Evolutionary conservation across 2,329 filamentous ascomycete genomes (phyloP), one percentile per base, ranked within the genome.

Genomic region (Exophiala bonariae): DNA sequence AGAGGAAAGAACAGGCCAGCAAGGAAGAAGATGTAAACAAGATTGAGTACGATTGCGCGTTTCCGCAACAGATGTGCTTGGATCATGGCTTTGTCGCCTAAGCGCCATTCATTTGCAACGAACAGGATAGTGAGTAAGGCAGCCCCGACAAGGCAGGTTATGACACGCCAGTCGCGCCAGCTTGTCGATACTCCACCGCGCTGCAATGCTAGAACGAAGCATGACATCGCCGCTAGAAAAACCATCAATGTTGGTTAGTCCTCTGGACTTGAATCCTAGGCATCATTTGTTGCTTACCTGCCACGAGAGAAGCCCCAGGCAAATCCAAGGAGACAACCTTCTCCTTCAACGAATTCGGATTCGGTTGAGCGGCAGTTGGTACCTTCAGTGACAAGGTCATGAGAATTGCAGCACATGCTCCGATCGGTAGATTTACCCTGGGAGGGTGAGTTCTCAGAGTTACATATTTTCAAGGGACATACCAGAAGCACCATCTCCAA

Each of bases 161-260:
- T 70, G 4, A 78, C 71, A 3, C 58, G 57, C 16, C 61, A 55
- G 22, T 48, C 56, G 19, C 49, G 53, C 70, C 70, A 73, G 2
- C 63, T 8, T 18, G 66, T 61, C 1, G 58, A 56, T 1, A 57
- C 44, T 9, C 67, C 67, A 1, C 69, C 73, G 55, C 66, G 75
- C 46, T 77, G 70, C 2, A 78, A 57, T 1, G 69, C 72, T 0
- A 77, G 63, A 11, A 76, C 51, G 20, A 71, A 65, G 50, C 62
- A 68, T n/a, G 69, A 52, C n/a, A 69, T 45, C 4, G 63, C 62
- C 2, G 60, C 64, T 46, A 72, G 23, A 11, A 26, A 26, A 6
- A 26, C 6, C 11, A 26, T 62, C 3, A 72, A 48, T n/a, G 74
- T 52, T 4, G 17, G 19, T 17, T 16, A 36, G 6, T 0, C 57